A percentile compares a stretch with the other conserved stretches of the same genome.
Evolutionary conservation across 192 early-diverging fungal species (phyloP).

Genomic region (Umbelopsis ramanniana): DNA sequence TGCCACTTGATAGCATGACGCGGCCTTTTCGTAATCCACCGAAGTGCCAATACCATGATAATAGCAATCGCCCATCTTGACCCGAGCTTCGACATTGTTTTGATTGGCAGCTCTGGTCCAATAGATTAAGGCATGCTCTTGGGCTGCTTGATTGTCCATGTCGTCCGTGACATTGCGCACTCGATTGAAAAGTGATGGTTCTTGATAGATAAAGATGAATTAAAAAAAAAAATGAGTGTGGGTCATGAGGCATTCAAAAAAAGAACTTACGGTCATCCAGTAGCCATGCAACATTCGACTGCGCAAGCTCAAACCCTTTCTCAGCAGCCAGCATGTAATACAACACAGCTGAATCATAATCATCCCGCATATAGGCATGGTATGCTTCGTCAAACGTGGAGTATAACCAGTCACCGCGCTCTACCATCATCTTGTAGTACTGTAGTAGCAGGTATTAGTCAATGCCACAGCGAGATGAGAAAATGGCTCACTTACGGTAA

Average conservation of each 20-base stretch:
- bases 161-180: neutral
- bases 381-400: conserved; percentile 65
- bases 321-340: conserved; percentile 87
- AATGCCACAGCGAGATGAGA: no score
- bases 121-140: conserved; percentile 78
- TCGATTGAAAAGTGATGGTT: neutral
- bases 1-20: conserved; percentile 81
- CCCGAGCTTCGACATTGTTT: conserved; percentile 84
- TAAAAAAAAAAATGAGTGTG: neutral
- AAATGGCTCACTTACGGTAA: conserved; percentile 50
- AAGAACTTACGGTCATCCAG: conserved; percentile 65
- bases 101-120: conserved; percentile 97
- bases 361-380: conserved; percentile 59
- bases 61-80: conserved; percentile 94
- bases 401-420: conserved; percentile 86
- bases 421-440: conserved; percentile 80
- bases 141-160: neutral
- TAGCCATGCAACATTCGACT: conserved; percentile 90
- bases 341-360: conserved; percentile 71
- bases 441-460: conserved; percentile 25
- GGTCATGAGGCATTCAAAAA: neutral
- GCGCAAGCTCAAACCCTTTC: conserved; percentile 84
- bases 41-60: conserved; percentile 79
- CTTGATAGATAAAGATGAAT: neutral
- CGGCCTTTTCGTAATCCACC: conserved; percentile 74